phyloP scores from a whole-genome alignment of 129 eudicot genomes.

The Flaveria brownii region DNA sequence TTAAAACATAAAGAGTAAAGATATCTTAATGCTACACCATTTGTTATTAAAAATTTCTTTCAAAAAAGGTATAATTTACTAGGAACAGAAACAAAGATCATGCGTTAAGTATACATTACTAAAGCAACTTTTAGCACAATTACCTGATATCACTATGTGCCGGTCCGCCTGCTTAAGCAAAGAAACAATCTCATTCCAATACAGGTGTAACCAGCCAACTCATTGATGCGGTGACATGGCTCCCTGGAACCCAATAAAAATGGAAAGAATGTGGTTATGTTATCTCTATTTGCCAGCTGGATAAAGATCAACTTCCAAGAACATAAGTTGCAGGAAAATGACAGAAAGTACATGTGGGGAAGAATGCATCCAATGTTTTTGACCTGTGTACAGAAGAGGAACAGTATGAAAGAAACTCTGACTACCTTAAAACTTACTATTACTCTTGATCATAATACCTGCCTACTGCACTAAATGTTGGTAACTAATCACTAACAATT shows the following conservation, averaged over 20 bases:
- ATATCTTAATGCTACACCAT: background rate
- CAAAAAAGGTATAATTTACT: background rate
- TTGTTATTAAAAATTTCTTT: background rate
- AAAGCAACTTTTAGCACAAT: background rate
- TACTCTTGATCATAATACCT: background rate
- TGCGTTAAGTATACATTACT: background rate
- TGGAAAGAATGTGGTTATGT: slow-evolving; percentile 1
- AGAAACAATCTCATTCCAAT: slow-evolving; percentile 1
- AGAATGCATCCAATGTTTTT: background rate
- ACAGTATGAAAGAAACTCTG: background rate
- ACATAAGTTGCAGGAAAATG: background rate
- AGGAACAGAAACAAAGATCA: slow-evolving; percentile 2
- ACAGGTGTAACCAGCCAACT: slow-evolving; percentile 8
- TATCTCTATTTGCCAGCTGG: slow-evolving; percentile 14
- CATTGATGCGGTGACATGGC: slow-evolving; percentile 3
- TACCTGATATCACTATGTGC: slow-evolving; percentile 18
- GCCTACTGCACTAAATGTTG: background rate
- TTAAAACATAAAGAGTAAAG: background rate
- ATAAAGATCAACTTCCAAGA: background rate
- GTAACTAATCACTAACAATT: background rate
- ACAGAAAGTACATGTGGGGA: slow-evolving; percentile 10
- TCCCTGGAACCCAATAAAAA: slow-evolving; percentile 10
- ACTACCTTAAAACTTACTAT: background rate
- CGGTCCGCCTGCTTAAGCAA: slow-evolving; percentile 8
- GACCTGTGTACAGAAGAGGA: slow-evolving; percentile 3